These are phyloP conservation scores for Selaginella moellendorffii DNA, from an alignment of 75 land plant genomes.

Conservation along the genomic window DNA sequence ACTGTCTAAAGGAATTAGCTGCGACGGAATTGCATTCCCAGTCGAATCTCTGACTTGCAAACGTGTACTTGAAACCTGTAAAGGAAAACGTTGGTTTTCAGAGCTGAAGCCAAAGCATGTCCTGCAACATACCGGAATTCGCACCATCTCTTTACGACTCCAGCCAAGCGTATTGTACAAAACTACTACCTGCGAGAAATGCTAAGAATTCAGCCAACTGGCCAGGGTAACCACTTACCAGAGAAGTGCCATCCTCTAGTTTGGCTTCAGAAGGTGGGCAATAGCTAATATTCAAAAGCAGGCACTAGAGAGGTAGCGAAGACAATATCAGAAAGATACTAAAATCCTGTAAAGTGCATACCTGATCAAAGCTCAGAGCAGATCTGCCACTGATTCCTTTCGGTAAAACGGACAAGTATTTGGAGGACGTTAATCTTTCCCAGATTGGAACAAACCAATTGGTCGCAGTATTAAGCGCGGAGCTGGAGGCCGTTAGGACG, in stretches of 20 bases:
- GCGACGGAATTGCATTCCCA: conserved; percentile 62
- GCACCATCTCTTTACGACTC: not conserved
- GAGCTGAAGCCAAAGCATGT: too few relatives aligned
- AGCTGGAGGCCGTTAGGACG: too few relatives aligned
- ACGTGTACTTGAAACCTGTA: conserved; percentile 18
- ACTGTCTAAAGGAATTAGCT: conserved; percentile 45
- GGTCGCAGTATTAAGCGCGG: too few relatives aligned
- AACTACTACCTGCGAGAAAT: not conserved
- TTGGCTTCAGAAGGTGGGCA: conserved; percentile 72
- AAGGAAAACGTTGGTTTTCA: not conserved
- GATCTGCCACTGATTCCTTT: too few relatives aligned
- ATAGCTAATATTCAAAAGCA: conserved; percentile 63
- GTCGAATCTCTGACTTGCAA: conserved; percentile 44
- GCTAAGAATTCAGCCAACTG: not conserved
- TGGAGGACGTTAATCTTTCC: too few relatives aligned
- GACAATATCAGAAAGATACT: not conserved
- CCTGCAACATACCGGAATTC: not conserved
- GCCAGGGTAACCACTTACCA: conserved; percentile 36
- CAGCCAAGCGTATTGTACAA: not conserved
- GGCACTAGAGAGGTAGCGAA: conserved; percentile 39
- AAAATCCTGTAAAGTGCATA: too few relatives aligned
- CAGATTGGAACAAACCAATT: too few relatives aligned
- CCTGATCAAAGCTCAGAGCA: too few relatives aligned
- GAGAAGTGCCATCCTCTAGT: conserved; percentile 36
- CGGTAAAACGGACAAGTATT: too few relatives aligned